A percentile compares a stretch with the other conserved stretches of the same genome.
phyloP scores from a whole-genome alignment of 2,329 filamentous ascomycete genomes.

The Pleoardoris graminearum region DNA sequence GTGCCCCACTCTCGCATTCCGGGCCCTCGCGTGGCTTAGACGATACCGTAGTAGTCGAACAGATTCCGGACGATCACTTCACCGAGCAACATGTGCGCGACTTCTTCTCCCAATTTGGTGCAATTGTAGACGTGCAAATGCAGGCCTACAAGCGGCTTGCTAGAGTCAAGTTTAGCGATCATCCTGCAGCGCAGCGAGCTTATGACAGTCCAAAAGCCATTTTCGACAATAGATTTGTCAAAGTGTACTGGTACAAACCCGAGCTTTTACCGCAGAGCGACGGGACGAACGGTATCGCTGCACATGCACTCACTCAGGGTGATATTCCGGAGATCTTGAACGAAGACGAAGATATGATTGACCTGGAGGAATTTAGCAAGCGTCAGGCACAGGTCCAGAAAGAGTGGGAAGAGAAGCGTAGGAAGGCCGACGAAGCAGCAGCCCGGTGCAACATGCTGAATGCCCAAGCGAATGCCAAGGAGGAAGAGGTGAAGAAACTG shows the following conservation, averaged over 20 bases:
- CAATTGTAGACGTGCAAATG: conserved; percentile 65
- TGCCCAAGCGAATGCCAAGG: conserved; percentile 64
- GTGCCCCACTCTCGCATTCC: conserved; percentile 65
- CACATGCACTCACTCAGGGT: neutral
- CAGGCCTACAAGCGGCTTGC: conserved; percentile 69
- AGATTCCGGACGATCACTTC: conserved; percentile 73
- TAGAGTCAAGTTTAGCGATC: conserved; percentile 69
- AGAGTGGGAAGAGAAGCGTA: conserved; percentile 66
- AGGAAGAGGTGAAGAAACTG: conserved; percentile 65
- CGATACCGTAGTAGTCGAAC: conserved; percentile 73
- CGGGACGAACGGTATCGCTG: neutral
- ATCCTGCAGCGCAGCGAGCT: conserved; percentile 68
- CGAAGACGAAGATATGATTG: conserved; percentile 59
- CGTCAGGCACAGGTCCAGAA: conserved; percentile 75
- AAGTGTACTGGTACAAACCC: conserved; percentile 75
- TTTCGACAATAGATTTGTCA: conserved; percentile 84
- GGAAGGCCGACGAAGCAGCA: conserved; percentile 65
- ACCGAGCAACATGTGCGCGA: conserved; percentile 65
- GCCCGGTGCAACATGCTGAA: conserved; percentile 66
- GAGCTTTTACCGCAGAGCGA: conserved; percentile 13
- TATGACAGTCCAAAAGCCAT: conserved; percentile 78
- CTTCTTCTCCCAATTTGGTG: conserved; percentile 75
- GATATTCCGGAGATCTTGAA: conserved; percentile 18
- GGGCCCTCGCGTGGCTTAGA: conserved; percentile 66
- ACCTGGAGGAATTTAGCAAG: conserved; percentile 69